phyloP scores from a whole-genome alignment of 139 green algal species.

The Edaphochlamys debaryana region DNA sequence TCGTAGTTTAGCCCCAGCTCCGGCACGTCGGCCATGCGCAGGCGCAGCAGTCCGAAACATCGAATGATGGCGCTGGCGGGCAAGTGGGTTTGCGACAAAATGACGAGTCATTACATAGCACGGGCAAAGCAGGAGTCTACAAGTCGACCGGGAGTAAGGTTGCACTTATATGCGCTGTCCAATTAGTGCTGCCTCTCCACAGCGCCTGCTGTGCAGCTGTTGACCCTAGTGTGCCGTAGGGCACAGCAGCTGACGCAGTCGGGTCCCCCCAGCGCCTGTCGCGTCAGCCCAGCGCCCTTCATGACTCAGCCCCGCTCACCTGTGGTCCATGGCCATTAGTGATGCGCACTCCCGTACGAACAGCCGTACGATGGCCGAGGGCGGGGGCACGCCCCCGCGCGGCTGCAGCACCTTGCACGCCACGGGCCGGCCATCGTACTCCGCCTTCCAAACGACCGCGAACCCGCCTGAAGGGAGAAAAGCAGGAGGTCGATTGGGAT shows the following conservation, averaged over 20 bases:
- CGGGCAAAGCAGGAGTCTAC: not conserved
- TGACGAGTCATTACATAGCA: no score
- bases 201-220: no score
- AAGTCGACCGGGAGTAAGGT: not conserved
- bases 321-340: slow-evolving; percentile 19
- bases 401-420: slow-evolving; percentile 36
- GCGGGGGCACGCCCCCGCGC: not conserved
- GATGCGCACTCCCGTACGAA: slow-evolving; percentile 18
- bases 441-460: slow-evolving; percentile 3
- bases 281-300: not conserved
- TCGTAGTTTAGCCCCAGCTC: slow-evolving; percentile 21
- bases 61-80: slow-evolving; percentile 21
- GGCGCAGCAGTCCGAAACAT: slow-evolving; percentile 2
- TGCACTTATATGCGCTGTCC: no score
- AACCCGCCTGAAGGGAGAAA: not conserved
- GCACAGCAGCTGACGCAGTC: no score
- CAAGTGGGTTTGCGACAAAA: not conserved
- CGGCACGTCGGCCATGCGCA: not conserved
- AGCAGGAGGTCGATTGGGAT: no score
- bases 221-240: no score
- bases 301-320: not conserved
- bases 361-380: slow-evolving; percentile 7
- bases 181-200: no score
- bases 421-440: not conserved
- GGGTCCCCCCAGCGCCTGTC: no score